Conservation (phyloP, 2,329 filamentous ascomycete species). For the Zymoseptoria pseudotritici region DNA sequence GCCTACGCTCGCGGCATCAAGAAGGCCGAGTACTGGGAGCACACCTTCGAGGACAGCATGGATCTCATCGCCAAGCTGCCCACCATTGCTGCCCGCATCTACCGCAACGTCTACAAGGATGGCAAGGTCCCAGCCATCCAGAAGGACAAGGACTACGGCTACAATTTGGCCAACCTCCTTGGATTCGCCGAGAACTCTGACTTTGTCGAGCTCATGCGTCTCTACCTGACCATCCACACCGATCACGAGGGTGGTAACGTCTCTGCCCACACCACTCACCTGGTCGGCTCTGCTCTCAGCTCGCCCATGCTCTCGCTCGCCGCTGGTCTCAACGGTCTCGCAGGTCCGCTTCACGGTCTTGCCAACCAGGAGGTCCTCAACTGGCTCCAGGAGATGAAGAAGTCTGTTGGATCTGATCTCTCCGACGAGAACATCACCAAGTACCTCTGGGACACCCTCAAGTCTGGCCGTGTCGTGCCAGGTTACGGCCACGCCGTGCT, state of each 20-base stretch:
- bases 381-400: conserved; percentile 95
- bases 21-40: conserved; percentile 99
- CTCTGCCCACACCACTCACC: conserved; percentile 87
- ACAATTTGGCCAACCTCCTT: conserved; percentile 99
- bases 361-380: conserved; percentile 95
- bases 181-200: conserved; percentile 91
- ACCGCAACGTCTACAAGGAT: conserved; percentile 99
- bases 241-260: conserved; percentile 99
- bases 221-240: conserved; percentile 99
- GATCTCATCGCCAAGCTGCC: conserved; percentile 99
- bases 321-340: conserved; percentile 88
- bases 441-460: conserved; percentile 89
- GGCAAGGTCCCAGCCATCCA: conserved; percentile 93
- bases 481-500: conserved; percentile 95
- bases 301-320: conserved; percentile 96
- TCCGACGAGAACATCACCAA: conserved; percentile 73
- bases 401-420: conserved; percentile 70
- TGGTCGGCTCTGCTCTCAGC: conserved; percentile 88
- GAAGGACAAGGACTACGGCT: conserved; percentile 99
- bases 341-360: conserved; percentile 86
- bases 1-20: conserved; percentile 98
- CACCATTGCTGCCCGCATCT: conserved; percentile 95
- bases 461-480: conserved; percentile 87
- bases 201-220: conserved; percentile 96
- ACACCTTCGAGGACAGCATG: conserved; percentile 99